A percentile compares a stretch with the other conserved stretches of the same genome.
These are phyloP conservation scores for Glycyrrhiza uralensis DNA, from an alignment of 306 rosid species.

Conservation along the genomic window DNA sequence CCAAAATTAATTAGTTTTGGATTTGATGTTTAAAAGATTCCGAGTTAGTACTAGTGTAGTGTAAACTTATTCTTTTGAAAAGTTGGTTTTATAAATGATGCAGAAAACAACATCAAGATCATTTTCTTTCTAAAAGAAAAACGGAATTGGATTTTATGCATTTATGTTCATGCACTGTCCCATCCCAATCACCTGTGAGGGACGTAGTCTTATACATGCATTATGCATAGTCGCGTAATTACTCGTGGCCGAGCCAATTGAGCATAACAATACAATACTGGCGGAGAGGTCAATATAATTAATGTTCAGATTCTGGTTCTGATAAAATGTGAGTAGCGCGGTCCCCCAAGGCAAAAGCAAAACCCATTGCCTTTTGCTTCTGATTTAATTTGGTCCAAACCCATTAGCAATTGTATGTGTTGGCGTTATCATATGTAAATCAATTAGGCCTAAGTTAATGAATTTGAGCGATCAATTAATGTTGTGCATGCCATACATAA, in stretches of 20 bases:
- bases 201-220: constrained; percentile 35
- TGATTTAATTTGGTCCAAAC: constrained; percentile 21
- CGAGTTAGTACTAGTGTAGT: background rate
- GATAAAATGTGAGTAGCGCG: constrained; percentile 5
- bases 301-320: constrained; percentile 12
- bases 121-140: too few species aligned
- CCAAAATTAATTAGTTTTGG: background rate
- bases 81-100: background rate
- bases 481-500: background rate
- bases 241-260: background rate
- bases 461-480: background rate
- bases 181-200: constrained; percentile 28
- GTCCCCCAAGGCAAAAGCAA: constrained; percentile 1
- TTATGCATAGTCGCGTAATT: constrained; percentile 37
- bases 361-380: background rate
- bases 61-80: background rate
- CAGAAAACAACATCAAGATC: too few species aligned
- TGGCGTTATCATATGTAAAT: background rate
- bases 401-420: background rate
- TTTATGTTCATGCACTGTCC: background rate
- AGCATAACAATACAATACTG: background rate
- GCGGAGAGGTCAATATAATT: constrained; percentile 1
- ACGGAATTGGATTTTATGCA: background rate
- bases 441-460: background rate
- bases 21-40: background rate